phyloP scores from a whole-genome alignment of 495 filamentous ascomycete species.

The Friedmanniomyces simplex region DNA sequence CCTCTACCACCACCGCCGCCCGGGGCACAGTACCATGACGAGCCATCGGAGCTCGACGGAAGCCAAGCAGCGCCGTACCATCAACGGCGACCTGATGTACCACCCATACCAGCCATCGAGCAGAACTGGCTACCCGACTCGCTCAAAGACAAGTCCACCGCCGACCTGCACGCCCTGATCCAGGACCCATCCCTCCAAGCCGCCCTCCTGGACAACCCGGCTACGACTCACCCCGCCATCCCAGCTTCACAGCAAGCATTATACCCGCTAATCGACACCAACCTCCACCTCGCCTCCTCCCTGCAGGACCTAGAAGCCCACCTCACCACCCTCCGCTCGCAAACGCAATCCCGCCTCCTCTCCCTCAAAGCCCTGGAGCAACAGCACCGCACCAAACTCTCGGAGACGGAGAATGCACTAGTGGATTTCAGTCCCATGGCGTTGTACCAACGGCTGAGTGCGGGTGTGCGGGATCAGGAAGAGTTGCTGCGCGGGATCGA shows the following conservation, averaged over 20 bases:
- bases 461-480: slow-evolving; percentile 71
- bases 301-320: slow-evolving; percentile 48
- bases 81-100: slow-evolving; percentile 3
- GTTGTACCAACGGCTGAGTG: slow-evolving; percentile 68
- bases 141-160: slow-evolving; percentile 31
- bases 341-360: slow-evolving; percentile 70
- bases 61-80: slow-evolving; percentile 7
- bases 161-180: slow-evolving; percentile 32
- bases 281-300: slow-evolving; percentile 55
- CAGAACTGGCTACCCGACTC: slow-evolving; percentile 32
- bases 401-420: slow-evolving; percentile 75
- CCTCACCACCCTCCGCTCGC: slow-evolving; percentile 51
- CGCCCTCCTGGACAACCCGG: slow-evolving; percentile 41
- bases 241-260: slow-evolving; percentile 45
- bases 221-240: slow-evolving; percentile 56
- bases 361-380: slow-evolving; percentile 75
- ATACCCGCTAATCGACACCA: slow-evolving; percentile 51
- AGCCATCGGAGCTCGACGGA: slow-evolving; percentile 12
- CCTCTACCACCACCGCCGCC: slow-evolving; percentile 33
- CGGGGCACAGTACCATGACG: slow-evolving; percentile 18
- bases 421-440: slow-evolving; percentile 74
- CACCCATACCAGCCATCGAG: slow-evolving; percentile 25
- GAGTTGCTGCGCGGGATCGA: slow-evolving; percentile 69
- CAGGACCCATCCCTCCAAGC: slow-evolving; percentile 27
- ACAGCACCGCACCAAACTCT: slow-evolving; percentile 81